Base-by-base conservation (phyloP, 1,284 basidiomycete species). In the Rhodotorula sp. region DNA sequence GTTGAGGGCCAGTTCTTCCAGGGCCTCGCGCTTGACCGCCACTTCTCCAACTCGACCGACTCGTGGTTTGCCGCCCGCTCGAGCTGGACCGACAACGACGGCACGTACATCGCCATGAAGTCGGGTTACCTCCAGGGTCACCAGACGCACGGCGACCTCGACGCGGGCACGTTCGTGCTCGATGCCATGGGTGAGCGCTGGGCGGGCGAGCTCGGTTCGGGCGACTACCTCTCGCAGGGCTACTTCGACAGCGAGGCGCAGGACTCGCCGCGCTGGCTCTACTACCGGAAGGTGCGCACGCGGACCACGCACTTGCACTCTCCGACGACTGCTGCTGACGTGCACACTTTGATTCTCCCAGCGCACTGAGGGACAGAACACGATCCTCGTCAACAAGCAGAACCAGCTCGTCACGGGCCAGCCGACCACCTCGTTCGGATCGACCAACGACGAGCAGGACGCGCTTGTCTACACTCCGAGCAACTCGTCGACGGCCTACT, bases 101-200 rank as follows among this genome's bases (percentile, higher is more conserved):
- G 66, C 0, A 80, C 91, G 34, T 97, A 88, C 82, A 88, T 94
- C 72, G 95, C 89, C 14, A 89, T 94, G 81, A 98, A 97, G 85
- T 89, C 91, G 3, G 92, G 93, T 56, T 86, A 84, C 75, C 85
- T 89, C 74, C 86, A 87, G 72, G 87, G 87, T 54, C 81, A 82
- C 53, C 71, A 76, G 65, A 74, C 77, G 60, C 78, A 79, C 65
- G 77, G 77, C 21, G 74, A 76, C 66, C 70, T 79, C 59, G 78
- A 79, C 45, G 73, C 73, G 14, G 78, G 78, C 42, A 92, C 95
- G 84, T 98, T 98, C 81, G 93, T 98, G 60, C 82, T 99, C 57
- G 97, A 99, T 81, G 95, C 94, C 23, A 84, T 97, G 78, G 96
- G 95, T 71, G 89, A 90, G 59, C 91, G 96, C 68, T 99, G 93